phyloP scores from a whole-genome alignment of 331 rosid genomes.

The Quercus phellos region DNA sequence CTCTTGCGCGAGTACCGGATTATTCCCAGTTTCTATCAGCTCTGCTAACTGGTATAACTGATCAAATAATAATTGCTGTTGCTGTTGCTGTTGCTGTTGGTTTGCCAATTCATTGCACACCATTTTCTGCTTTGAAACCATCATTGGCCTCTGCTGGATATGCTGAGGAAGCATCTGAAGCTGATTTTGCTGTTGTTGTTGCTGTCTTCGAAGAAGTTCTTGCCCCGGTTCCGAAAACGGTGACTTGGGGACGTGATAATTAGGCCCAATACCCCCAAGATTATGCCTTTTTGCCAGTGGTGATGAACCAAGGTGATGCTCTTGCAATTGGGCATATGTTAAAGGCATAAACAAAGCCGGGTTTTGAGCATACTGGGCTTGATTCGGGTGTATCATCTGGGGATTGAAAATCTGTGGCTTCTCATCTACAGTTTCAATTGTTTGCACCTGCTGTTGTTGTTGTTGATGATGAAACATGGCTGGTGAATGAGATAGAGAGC shows the following conservation, averaged over 20 bases:
- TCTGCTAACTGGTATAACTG: constrained; percentile 75
- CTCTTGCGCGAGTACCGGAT: constrained; percentile 91
- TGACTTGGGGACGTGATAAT: constrained; percentile 32
- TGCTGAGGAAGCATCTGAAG: constrained; percentile 59
- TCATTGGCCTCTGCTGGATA: constrained; percentile 49
- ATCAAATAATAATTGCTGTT: constrained; percentile 60
- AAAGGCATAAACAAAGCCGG: constrained; percentile 54
- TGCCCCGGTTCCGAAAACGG: constrained; percentile 51
- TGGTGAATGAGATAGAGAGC: constrained; percentile 31
- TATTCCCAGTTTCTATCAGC: constrained; percentile 66
- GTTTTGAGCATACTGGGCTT: constrained; percentile 47
- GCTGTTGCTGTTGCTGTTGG: constrained; percentile 78
- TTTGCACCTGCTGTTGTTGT: constrained; percentile 31
- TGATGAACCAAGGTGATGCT: constrained; percentile 45
- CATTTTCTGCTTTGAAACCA: constrained; percentile 53
- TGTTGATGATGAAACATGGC: constrained; percentile 35
- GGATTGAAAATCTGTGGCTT: constrained; percentile 55
- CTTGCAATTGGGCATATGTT: constrained; percentile 51
- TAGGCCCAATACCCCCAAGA: constrained; percentile 39
- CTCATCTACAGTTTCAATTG: constrained; percentile 43
- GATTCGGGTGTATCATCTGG: constrained; percentile 50
- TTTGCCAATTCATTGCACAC: constrained; percentile 47
- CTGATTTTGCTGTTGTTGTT: constrained; percentile 45
- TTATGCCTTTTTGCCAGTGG: constrained; percentile 59
- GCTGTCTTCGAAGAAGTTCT: constrained; percentile 45